These are phyloP conservation scores for Nemania bipapillata DNA, from an alignment of 2,329 filamentous ascomycete genomes.

Conservation along the genomic window DNA sequence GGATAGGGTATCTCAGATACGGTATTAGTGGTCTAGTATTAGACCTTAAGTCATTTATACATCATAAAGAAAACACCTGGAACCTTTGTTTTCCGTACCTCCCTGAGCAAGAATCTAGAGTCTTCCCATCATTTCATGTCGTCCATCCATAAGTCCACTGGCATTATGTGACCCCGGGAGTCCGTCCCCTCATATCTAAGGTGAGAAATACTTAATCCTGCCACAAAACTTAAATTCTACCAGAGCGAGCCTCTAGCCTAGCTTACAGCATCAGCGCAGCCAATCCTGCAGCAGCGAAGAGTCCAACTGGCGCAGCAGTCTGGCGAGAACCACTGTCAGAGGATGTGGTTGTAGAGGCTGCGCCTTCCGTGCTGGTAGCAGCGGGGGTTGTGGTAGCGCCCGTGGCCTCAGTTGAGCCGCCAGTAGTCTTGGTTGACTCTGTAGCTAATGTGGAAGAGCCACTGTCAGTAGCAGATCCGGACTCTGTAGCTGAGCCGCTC, in stretches of 20 bases:
- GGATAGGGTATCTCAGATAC: constrained; percentile 49
- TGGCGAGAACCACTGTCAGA: constrained; percentile 37
- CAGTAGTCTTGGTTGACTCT: constrained; percentile 40
- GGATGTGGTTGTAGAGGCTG: constrained; percentile 17
- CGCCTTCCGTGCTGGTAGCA: constrained; percentile 27
- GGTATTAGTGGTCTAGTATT: constrained; percentile 45
- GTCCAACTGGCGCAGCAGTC: constrained; percentile 48
- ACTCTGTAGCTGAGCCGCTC: constrained; percentile 29
- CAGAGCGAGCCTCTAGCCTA: constrained; percentile 1
- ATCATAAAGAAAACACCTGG: constrained; percentile 47
- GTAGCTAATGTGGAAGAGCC: constrained; percentile 41
- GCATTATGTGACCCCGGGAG: constrained; percentile 43
- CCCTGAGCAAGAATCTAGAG: constrained; percentile 40
- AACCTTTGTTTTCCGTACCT: constrained; percentile 43
- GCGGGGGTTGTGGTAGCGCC: constrained; percentile 41
- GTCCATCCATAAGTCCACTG: constrained; percentile 41
- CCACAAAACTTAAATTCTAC: constrained; percentile 34
- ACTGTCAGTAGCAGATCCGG: constrained; percentile 38
- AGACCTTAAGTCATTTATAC: constrained; percentile 49
- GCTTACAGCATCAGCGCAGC: constrained; percentile 48
- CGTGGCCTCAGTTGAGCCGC: constrained; percentile 40
- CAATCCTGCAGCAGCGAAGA: constrained; percentile 49
- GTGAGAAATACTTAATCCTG: constrained; percentile 40
- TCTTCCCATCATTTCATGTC: constrained; percentile 36
- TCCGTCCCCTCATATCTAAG: constrained; percentile 41